Conservation (phyloP, 148 eudicot species). For the Rhododendron kiyosumense region DNA sequence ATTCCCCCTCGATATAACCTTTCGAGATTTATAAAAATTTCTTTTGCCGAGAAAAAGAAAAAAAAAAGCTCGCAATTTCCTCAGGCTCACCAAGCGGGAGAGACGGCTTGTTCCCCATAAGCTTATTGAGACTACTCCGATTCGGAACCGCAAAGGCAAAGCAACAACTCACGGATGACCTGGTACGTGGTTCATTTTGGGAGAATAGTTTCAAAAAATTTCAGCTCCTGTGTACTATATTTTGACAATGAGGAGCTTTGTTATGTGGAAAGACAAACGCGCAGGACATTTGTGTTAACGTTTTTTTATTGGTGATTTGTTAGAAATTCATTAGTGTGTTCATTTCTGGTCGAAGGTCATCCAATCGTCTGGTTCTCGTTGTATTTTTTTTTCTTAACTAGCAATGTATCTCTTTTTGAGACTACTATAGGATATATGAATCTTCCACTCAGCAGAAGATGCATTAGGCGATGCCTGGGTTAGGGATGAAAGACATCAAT, state of each 20-base stretch:
- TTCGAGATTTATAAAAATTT: no score
- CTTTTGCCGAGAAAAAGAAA: no score
- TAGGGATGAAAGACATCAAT: no score
- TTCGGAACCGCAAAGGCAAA: constrained; percentile 73
- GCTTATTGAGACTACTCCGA: constrained; percentile 75
- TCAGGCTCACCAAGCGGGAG: constrained; percentile 66
- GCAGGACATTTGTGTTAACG: neutral
- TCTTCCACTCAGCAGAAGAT: no score
- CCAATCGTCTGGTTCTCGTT: no score
- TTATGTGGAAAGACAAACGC: neutral
- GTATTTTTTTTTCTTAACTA: no score
- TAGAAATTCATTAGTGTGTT: no score
- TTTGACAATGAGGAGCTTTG: neutral
- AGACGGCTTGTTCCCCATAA: constrained; percentile 67
- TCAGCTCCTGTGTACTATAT: neutral
- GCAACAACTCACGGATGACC: constrained; percentile 15
- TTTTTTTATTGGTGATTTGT: neutral
- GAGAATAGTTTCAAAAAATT: neutral
- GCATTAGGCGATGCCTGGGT: no score
- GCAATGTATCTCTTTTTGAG: no score
- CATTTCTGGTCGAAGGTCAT: no score
- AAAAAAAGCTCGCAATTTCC: constrained; percentile 42
- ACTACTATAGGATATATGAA: no score
- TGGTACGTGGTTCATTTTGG: constrained; percentile 15
- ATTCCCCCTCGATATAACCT: no score